Evolutionary conservation across 768 basidiomycete species (phyloP), one percentile per base, ranked within the genome.

Genomic region (Lactarius pseudohatsudake): DNA sequence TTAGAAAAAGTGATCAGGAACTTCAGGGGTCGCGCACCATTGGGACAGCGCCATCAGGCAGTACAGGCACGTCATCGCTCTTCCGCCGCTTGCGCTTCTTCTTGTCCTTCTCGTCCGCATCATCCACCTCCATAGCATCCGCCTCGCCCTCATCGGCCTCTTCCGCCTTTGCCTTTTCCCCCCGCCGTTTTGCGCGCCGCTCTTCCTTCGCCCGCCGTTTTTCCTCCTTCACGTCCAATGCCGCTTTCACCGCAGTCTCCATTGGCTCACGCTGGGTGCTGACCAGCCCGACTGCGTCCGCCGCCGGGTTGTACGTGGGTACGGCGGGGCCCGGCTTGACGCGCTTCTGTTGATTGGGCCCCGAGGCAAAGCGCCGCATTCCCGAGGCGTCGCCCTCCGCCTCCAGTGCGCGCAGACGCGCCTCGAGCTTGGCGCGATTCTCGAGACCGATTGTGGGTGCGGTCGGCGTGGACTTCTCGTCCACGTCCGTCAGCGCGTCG

Each of bases 371-470:
- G 70, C 86, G 83, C 68, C 91, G 87, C 45, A 89, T 88, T 40
- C 84, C 87, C 22, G 86, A 81, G 56, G 86, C 81, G 66, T 96
- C 96, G 56, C 82, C 81, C 71, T 93, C 88, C 72, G 90, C 83
- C 76, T 98, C 96, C 55, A 99, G 84, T 1, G 89, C 87, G 28
- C 94, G 92, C 45, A 98, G 80, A 40, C 97, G 90, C 13, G 94
- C 91, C 77, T 98, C 97, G 67, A 99, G 89, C 78, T 98, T 98
- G 66, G 91, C 88, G 50, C 96, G 92, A 78, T 94, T 94, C 74
- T 94, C 92, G 65, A 98, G 78, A 65, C 97, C 97, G 75, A 98
- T 88, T 72, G 92, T 86, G 1, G 95, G 87, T 3, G 95, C 91
- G 8, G 81, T 77, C 45, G 86, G 80, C 66, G 90, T 93, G 1